Evolutionary conservation across 495 filamentous ascomycete genomes (phyloP).

Genomic region (Lasiosphaeris hirsuta): DNA sequence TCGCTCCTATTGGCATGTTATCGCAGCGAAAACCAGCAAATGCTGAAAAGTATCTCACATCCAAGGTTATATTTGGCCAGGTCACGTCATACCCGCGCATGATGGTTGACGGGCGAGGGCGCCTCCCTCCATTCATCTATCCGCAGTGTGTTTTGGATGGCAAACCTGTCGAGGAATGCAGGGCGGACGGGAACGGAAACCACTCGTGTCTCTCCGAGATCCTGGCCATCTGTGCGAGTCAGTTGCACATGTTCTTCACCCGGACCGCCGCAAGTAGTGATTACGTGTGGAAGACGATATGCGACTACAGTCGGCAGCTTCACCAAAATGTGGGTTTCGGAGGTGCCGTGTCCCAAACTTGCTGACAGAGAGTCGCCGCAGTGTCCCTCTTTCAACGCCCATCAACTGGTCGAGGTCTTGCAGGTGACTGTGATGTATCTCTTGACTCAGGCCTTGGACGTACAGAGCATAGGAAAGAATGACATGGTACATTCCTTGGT

Average conservation of each 20-base stretch:
- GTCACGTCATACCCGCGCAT: constrained; percentile 2
- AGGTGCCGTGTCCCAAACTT: not conserved
- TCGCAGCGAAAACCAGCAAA: not conserved
- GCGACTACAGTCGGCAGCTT: not conserved
- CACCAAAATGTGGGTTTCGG: not conserved
- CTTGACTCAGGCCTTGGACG: not conserved
- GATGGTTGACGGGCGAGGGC: constrained; percentile 1
- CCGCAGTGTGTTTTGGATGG: constrained; percentile 9
- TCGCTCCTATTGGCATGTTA: not conserved
- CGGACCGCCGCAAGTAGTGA: not conserved
- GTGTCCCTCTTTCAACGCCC: not conserved
- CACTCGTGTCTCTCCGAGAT: constrained; percentile 6
- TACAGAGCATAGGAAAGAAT: not conserved
- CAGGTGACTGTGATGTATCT: not conserved
- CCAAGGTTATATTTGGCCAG: constrained; percentile 7
- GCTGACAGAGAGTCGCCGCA: not conserved
- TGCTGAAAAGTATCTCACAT: constrained; percentile 2
- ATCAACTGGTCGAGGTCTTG: not conserved
- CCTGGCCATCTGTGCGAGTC: constrained; percentile 1
- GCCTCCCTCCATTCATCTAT: constrained; percentile 7
- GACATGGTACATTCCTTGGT: not conserved
- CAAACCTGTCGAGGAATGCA: not conserved
- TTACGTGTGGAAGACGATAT: constrained; percentile 9
- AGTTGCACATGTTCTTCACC: constrained; percentile 9
- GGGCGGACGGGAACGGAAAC: not conserved